Percentiles rank a stretch among this genome's conserved stretches.
phyloP scores from a whole-genome alignment of 2,329 filamentous ascomycete genomes.

The Colletotrichum trifolii region DNA sequence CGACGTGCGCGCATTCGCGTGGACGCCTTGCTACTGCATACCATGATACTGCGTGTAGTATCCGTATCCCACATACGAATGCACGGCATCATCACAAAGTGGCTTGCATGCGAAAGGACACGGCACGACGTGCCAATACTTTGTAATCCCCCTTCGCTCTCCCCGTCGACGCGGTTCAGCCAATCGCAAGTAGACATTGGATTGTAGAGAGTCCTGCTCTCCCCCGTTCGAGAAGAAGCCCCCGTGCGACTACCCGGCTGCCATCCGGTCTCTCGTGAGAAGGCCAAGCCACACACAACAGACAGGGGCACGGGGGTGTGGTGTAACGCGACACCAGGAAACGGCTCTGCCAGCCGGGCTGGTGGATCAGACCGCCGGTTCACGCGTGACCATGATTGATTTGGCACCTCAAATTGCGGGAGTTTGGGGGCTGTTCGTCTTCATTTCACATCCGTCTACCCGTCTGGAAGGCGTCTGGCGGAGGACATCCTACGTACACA shows the following conservation, averaged over 20 bases:
- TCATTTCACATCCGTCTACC: no score
- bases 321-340: not conserved
- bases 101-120: conserved; percentile 23
- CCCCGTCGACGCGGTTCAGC: conserved; percentile 14
- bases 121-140: conserved; percentile 21
- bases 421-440: conserved; percentile 19
- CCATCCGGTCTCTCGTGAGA: conserved; percentile 27
- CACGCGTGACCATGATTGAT: conserved; percentile 23
- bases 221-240: conserved; percentile 7
- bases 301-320: not conserved
- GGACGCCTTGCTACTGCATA: not conserved
- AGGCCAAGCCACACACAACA: conserved; percentile 16
- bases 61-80: conserved; percentile 5
- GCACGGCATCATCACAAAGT: conserved; percentile 29
- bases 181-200: conserved; percentile 1
- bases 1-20: conserved; percentile 3
- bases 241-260: not conserved
- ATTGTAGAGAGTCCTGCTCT: no score
- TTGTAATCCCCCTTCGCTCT: conserved; percentile 20
- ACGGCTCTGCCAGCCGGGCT: conserved; percentile 11
- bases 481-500: no score
- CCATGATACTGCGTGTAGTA: no score
- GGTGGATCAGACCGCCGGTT: conserved; percentile 29
- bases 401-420: conserved; percentile 18
- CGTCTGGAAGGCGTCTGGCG: conserved; percentile 4